Evolutionary conservation across 192 early-diverging fungal genomes (phyloP).

Genomic region (Coemansia pectinata): DNA sequence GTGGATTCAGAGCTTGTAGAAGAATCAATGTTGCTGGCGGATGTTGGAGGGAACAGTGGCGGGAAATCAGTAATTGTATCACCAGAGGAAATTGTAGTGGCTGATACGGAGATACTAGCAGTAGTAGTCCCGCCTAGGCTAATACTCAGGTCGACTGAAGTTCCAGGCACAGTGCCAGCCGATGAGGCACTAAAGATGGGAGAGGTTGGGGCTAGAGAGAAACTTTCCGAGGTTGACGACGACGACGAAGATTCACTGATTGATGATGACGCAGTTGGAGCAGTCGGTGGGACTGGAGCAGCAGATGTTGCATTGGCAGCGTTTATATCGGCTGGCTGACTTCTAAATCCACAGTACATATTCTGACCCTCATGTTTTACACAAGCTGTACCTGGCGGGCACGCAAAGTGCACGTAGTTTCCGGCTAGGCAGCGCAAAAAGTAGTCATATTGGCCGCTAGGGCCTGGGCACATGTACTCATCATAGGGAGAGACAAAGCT

Average conservation of each 20-base stretch:
- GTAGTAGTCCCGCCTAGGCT: not conserved
- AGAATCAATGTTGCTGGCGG: not conserved
- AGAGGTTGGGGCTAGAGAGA: not conserved
- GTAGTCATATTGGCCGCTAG: conserved; percentile 35
- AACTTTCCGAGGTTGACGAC: not conserved
- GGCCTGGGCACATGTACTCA: conserved; percentile 48
- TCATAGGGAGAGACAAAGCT: conserved; percentile 31
- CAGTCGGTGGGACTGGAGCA: not conserved
- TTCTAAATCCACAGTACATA: conserved; percentile 39
- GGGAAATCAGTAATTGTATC: not conserved
- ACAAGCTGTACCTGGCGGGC: conserved; percentile 46
- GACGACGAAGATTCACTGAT: not conserved
- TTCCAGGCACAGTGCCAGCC: not conserved
- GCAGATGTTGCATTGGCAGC: not conserved
- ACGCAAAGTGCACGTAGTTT: conserved; percentile 38
- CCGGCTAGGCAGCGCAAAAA: conserved; percentile 47
- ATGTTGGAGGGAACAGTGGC: not conserved
- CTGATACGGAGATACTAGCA: not conserved
- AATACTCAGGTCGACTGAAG: not conserved
- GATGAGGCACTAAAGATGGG: not conserved
- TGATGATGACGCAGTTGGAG: not conserved
- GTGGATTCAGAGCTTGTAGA: not conserved
- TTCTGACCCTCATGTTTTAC: conserved; percentile 38
- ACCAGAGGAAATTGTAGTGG: not conserved
- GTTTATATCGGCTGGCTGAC: not conserved